Evolutionary conservation across 208 protist species (phyloP).

Genomic region (Strigomonas culicis): DNA sequence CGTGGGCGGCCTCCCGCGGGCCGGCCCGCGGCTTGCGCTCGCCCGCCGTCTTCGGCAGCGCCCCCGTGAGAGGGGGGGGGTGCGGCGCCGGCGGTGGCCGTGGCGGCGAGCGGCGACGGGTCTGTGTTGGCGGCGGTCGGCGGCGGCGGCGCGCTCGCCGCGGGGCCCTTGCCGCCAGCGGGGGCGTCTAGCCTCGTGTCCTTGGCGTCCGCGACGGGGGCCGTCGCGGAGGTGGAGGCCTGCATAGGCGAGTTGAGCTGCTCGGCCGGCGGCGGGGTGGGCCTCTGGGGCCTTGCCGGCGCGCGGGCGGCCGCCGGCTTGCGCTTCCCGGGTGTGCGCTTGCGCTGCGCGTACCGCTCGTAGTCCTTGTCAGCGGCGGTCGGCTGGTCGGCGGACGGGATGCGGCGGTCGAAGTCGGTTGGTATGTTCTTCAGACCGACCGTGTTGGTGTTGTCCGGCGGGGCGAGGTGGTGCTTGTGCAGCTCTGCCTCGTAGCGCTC

Average conservation of each 20-base stretch:
- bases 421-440: constrained; percentile 59
- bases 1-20: background rate
- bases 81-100: background rate
- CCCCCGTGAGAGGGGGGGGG: background rate
- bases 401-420: constrained; percentile 56
- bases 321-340: constrained; percentile 4
- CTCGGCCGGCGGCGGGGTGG: background rate
- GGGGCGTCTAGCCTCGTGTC: background rate
- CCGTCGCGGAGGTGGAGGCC: background rate
- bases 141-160: background rate
- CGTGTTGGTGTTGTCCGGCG: constrained; percentile 59
- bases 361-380: constrained; percentile 63
- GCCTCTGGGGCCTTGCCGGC: background rate
- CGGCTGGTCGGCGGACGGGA: constrained; percentile 54
- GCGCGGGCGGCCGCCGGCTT: background rate
- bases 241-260: background rate
- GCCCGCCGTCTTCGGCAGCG: background rate
- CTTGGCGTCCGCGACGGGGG: background rate
- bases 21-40: background rate
- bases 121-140: background rate
- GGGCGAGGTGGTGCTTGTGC: constrained; percentile 80
- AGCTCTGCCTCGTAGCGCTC: constrained; percentile 88
- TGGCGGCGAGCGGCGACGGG: background rate
- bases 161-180: background rate
- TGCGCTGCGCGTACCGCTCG: constrained; percentile 22